Percentiles rank a stretch among this genome's conserved stretches.
Conservation (phyloP, 306 rosid species). For the Glycyrrhiza uralensis region DNA sequence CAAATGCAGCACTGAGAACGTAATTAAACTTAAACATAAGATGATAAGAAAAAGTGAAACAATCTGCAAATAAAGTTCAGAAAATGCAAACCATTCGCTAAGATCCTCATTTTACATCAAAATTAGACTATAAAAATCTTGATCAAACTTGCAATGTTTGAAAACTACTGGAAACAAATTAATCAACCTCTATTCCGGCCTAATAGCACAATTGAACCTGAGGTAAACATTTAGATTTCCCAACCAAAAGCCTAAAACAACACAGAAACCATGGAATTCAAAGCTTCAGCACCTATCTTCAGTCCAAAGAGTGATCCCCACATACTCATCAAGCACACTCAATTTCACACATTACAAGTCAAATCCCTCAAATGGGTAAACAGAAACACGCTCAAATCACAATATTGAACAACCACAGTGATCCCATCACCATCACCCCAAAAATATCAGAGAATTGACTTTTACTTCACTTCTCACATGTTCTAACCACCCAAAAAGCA, state of each 20-base stretch:
- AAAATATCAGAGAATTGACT: constrained; percentile 10
- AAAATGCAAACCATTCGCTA: neutral
- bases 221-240: neutral
- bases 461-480: constrained; percentile 26
- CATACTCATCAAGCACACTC: constrained; percentile 23
- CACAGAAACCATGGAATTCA: neutral
- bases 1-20: constrained; percentile 4
- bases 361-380: constrained; percentile 33
- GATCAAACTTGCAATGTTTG: constrained; percentile 1
- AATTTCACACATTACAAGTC: constrained; percentile 21
- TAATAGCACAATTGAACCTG: constrained; percentile 16
- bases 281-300: neutral
- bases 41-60: neutral
- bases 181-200: constrained; percentile 4
- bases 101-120: constrained; percentile 21
- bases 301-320: constrained; percentile 7
- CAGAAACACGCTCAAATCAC: constrained; percentile 25
- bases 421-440: constrained; percentile 8
- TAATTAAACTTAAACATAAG: neutral
- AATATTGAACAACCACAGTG: constrained; percentile 15
- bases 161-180: constrained; percentile 5
- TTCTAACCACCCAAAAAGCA: constrained; percentile 13
- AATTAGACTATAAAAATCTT: constrained; percentile 9
- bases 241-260: neutral
- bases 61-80: neutral